phyloP scores from a whole-genome alignment of 139 green algal species.

The Chlamydomonas eustigma region DNA sequence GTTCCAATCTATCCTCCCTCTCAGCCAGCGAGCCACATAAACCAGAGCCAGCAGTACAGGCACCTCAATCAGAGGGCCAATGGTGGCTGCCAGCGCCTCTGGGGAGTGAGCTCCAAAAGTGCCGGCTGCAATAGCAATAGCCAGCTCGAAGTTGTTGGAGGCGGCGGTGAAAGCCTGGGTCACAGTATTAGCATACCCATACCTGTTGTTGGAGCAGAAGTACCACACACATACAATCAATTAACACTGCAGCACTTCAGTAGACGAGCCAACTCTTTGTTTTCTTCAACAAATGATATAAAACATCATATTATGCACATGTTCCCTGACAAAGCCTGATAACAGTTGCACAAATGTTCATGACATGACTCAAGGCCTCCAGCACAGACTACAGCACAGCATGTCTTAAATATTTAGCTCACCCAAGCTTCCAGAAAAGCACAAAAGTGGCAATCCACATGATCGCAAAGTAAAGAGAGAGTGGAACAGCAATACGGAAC shows the following conservation, averaged over 20 bases:
- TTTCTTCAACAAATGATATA: too few species aligned
- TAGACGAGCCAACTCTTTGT: too few species aligned
- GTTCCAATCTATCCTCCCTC: neutral
- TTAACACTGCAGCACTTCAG: too few species aligned
- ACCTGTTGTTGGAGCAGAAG: too few species aligned
- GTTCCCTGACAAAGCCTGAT: constrained; percentile 7
- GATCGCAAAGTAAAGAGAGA: constrained; percentile 49
- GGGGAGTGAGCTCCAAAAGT: constrained; percentile 38
- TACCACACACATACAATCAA: too few species aligned
- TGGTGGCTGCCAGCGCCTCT: constrained; percentile 43
- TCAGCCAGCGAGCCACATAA: constrained; percentile 46
- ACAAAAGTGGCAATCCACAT: constrained; percentile 36
- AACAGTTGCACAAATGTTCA: too few species aligned
- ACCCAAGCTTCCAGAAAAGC: constrained; percentile 15
- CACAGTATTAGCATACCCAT: constrained; percentile 6
- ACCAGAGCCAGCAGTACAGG: constrained; percentile 46
- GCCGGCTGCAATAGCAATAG: constrained; percentile 48
- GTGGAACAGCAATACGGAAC: constrained; percentile 36
- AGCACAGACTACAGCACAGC: too few species aligned
- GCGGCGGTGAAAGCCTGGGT: constrained; percentile 42
- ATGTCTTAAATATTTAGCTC: constrained; percentile 20
- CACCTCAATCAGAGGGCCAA: constrained; percentile 54
- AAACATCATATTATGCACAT: neutral
- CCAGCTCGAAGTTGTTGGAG: constrained; percentile 58
- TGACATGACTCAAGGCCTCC: too few species aligned